Percentiles rank a stretch among this genome's conserved stretches.
These are phyloP conservation scores for Oryza glumipatula DNA, from an alignment of 176 grass and related monocot genomes.

Conservation along the genomic window DNA sequence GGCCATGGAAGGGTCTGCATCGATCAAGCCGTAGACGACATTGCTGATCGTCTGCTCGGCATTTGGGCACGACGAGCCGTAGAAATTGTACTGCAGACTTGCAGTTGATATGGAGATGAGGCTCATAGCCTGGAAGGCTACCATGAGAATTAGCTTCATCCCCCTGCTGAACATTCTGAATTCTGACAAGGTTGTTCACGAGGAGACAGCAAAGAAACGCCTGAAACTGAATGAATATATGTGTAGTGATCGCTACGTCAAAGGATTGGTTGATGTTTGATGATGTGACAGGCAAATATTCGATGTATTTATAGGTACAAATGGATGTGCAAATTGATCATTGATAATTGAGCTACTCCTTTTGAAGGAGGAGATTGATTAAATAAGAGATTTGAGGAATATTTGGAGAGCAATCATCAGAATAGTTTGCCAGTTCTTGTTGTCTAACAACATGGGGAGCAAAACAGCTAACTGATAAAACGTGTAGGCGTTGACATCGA, in stretches of 20 bases:
- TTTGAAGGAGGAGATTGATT: background rate
- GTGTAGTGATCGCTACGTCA: too few species aligned
- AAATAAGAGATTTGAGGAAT: slow-evolving; percentile 26
- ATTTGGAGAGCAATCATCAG: slow-evolving; percentile 14
- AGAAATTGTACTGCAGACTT: slow-evolving; percentile 43
- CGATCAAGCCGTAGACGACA: slow-evolving; percentile 8
- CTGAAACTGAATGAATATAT: too few species aligned
- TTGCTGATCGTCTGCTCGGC: slow-evolving; percentile 47
- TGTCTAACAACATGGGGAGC: slow-evolving; percentile 28
- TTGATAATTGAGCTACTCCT: background rate
- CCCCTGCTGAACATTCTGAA: background rate
- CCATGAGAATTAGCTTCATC: slow-evolving; percentile 30
- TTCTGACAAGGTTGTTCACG: background rate
- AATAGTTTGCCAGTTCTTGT: slow-evolving; percentile 9
- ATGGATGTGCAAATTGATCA: background rate
- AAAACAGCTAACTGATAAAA: background rate
- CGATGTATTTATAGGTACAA: slow-evolving; percentile 29
- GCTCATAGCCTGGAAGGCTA: slow-evolving; percentile 10
- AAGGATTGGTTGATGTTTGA: background rate
- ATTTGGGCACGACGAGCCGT: slow-evolving; percentile 41
- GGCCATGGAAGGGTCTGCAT: slow-evolving; percentile 17
- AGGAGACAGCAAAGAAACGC: background rate
- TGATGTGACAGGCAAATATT: background rate
- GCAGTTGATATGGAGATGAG: slow-evolving; percentile 30
- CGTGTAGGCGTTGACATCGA: slow-evolving; percentile 31